These are phyloP conservation scores for Purshia tridentata DNA, from an alignment of 306 rosid species.

Conservation along the genomic window DNA sequence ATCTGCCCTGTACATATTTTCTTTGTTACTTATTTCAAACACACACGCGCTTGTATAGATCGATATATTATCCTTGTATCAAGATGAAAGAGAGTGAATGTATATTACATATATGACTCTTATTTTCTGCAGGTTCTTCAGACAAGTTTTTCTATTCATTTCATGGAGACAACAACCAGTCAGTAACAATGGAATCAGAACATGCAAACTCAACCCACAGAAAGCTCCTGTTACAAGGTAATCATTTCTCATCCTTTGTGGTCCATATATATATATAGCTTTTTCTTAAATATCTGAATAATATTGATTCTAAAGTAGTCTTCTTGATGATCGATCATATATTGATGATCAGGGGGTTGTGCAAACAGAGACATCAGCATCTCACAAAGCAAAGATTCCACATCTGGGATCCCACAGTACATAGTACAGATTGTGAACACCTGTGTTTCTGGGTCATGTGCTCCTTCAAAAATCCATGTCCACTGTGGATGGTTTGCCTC, in stretches of 20 bases:
- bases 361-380: constrained; percentile 59
- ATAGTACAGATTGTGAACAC: constrained; percentile 63
- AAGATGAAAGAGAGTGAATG: too few species aligned
- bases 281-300: too few species aligned
- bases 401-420: constrained; percentile 59
- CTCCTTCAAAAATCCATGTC: constrained; percentile 52
- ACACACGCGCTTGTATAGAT: too few species aligned
- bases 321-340: too few species aligned
- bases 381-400: constrained; percentile 47
- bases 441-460: constrained; percentile 53
- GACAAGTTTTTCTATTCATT: constrained; percentile 14
- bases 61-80: too few species aligned
- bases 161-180: constrained; percentile 34
- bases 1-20: neutral
- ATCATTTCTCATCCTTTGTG: neutral
- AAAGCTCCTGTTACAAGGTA: constrained; percentile 45
- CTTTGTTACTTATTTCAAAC: neutral
- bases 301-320: too few species aligned
- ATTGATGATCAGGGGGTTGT: constrained; percentile 41
- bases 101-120: neutral
- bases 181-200: constrained; percentile 26
- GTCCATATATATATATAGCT: too few species aligned
- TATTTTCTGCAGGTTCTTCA: constrained; percentile 27
- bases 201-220: constrained; percentile 29
- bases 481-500: constrained; percentile 86